Conservation (phyloP, 306 rosid genomes). For the Dalbergia cultrata region DNA sequence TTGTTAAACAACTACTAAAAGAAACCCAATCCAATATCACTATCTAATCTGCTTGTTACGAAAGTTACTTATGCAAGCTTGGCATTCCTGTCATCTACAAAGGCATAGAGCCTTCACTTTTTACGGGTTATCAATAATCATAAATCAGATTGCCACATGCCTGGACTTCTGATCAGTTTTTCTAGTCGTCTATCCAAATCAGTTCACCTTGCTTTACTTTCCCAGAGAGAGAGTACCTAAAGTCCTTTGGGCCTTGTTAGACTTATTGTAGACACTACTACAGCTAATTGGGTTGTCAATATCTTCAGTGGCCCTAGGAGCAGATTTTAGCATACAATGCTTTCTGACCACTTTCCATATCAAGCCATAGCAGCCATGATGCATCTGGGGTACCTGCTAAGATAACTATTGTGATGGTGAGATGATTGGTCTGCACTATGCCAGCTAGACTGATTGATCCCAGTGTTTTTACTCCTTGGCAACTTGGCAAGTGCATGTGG, state of each 20-base stretch:
- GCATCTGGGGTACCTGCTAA: conserved; percentile 40
- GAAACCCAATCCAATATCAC: conserved; percentile 29
- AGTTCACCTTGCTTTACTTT: conserved; percentile 29
- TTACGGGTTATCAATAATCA: conserved; percentile 21
- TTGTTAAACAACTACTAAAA: conserved; percentile 12
- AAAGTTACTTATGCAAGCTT: conserved; percentile 22
- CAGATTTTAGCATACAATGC: conserved; percentile 44
- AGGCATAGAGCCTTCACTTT: conserved; percentile 20
- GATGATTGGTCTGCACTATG: conserved; percentile 47
- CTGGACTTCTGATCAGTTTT: conserved; percentile 44
- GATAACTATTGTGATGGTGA: conserved; percentile 35
- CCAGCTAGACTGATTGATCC: conserved; percentile 48
- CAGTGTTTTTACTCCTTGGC: not conserved
- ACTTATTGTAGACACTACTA: conserved; percentile 27
- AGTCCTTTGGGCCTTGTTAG: conserved; percentile 45
- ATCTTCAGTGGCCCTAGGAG: conserved; percentile 48
- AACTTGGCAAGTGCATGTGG: conserved; percentile 42
- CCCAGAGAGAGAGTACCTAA: conserved; percentile 38
- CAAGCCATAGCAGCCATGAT: conserved; percentile 48
- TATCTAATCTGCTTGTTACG: conserved; percentile 18
- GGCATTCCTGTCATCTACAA: conserved; percentile 32
- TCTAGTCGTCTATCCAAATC: conserved; percentile 40
- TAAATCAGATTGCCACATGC: conserved; percentile 38
- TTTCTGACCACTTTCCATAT: conserved; percentile 46
- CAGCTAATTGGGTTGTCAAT: conserved; percentile 40